A percentile compares a stretch with the other conserved stretches of the same genome.
Evolutionary conservation across 1,284 basidiomycete species (phyloP).

Genomic region (Fomes fomentarius): DNA sequence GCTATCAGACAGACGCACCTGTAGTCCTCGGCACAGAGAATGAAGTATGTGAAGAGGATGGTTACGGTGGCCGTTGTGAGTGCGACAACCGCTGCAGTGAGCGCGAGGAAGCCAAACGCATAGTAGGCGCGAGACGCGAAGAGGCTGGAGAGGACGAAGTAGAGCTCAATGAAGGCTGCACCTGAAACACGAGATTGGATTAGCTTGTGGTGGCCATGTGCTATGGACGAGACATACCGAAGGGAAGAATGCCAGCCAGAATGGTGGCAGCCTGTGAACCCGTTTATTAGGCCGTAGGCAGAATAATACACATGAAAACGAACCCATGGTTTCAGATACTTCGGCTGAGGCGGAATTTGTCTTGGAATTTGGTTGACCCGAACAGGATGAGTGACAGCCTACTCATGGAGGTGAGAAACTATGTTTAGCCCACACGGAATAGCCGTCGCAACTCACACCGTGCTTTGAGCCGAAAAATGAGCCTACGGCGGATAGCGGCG

Average conservation of each 20-base stretch:
- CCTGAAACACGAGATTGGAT: conserved; percentile 44
- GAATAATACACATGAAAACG: conserved; percentile 21
- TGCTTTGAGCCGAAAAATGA: conserved; percentile 84
- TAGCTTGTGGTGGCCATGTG: neutral
- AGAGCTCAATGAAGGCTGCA: conserved; percentile 95
- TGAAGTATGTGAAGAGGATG: conserved; percentile 91
- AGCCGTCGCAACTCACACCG: conserved; percentile 61
- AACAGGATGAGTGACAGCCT: conserved; percentile 81
- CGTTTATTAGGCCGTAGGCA: conserved; percentile 2
- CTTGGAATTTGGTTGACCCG: conserved; percentile 92
- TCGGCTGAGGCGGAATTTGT: conserved; percentile 87
- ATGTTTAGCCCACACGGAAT: neutral
- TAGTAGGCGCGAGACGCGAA: conserved; percentile 96
- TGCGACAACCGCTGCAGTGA: conserved; percentile 85
- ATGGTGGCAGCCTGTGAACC: conserved; percentile 68
- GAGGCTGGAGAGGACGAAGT: conserved; percentile 91
- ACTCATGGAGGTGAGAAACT: neutral
- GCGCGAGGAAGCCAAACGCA: conserved; percentile 93
- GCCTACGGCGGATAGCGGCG: conserved; percentile 78
- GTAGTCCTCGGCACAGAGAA: conserved; percentile 95
- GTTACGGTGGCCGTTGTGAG: conserved; percentile 91
- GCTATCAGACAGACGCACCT: conserved; percentile 47
- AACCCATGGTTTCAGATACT: conserved; percentile 82
- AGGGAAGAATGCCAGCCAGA: conserved; percentile 91
- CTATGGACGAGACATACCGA: conserved; percentile 54